Percentiles rank a stretch among this genome's conserved stretches.
Conservation (phyloP, 208 protist genomes). For the Leishmania gerbilli region DNA sequence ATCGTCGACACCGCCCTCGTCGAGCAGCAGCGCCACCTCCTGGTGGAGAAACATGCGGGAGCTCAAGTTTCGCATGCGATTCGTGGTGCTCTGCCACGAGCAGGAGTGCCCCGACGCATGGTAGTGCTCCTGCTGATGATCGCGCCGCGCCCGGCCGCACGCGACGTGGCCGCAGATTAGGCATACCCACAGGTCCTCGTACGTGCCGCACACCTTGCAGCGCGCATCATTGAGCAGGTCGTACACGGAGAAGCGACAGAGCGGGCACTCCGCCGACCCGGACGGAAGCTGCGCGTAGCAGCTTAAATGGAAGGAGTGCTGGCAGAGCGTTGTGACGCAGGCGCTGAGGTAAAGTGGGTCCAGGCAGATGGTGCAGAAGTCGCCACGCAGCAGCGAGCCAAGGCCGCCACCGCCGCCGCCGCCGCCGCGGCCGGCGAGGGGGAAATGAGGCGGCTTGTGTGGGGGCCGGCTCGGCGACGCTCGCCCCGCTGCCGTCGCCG, state of each 20-base stretch:
- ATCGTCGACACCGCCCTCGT: constrained; percentile 15
- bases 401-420: not conserved
- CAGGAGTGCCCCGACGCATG: constrained; percentile 68
- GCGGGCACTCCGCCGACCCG: constrained; percentile 59
- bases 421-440: not conserved
- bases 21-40: constrained; percentile 70
- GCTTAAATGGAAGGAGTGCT: constrained; percentile 70
- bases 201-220: constrained; percentile 74
- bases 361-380: constrained; percentile 78
- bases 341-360: constrained; percentile 41
- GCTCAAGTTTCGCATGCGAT: constrained; percentile 67
- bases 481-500: not conserved
- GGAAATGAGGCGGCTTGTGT: constrained; percentile 5
- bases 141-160: constrained; percentile 60
- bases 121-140: constrained; percentile 66
- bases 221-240: constrained; percentile 68
- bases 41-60: constrained; percentile 78
- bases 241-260: constrained; percentile 81
- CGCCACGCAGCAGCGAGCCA: constrained; percentile 6
- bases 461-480: not conserved
- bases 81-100: constrained; percentile 69
- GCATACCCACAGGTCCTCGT: constrained; percentile 85
- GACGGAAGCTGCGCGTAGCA: constrained; percentile 68
- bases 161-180: constrained; percentile 79
- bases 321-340: constrained; percentile 71